Evolutionary conservation across 2,329 filamentous ascomycete genomes (phyloP), one percentile per base, ranked within the genome.

Genomic region (Neospermospora avenae): DNA sequence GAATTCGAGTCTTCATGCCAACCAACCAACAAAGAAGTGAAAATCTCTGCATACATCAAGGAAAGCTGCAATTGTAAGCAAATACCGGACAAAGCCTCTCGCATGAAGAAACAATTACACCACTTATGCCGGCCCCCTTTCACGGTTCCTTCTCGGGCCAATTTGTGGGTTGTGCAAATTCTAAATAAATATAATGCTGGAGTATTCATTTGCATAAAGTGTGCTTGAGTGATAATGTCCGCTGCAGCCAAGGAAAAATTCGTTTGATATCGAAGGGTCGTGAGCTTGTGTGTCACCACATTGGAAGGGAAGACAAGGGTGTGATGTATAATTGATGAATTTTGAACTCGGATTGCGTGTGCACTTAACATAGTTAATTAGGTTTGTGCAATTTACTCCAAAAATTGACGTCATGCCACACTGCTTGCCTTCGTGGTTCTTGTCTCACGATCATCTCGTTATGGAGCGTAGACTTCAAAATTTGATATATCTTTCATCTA

Each of bases 51-150:
- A 51, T 22, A 22, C 8, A 41, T n/a, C 45, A 49, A 28, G n/a
- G 31, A 25, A 22, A 51, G n/a, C 28, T 51, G 8, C 25, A 18
- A n/a, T 8, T 18, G 20, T 34, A 16, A 14, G 3, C 48, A 5
- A 24, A 28, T 35, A 28, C 34, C 11, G 48, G 18, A 37, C 20
- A 34, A 42, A 18, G 25, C n/a, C 14, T 10, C 22, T 31, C 18
- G 48, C 48, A 51, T 51, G 48, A 51, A 42, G 39, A 42, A 51
- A 51, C 31, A 51, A 51, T 51, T 49, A 49, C 46, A 49, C 46
- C 46, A 49, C 48, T 37, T 18, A 37, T 51, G 48, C 48, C 18
- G 3, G 25, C 11, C 20, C 18, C n/a, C 46, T 28, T 7, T 28
- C 22, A 22, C 28, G 28, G 6, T 31, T 14, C 18, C 20, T 14